Percentiles rank a stretch among this genome's conserved stretches.
These are phyloP conservation scores for Corymbia calophylla DNA, from an alignment of 441 rosid genomes.

Conservation along the genomic window DNA sequence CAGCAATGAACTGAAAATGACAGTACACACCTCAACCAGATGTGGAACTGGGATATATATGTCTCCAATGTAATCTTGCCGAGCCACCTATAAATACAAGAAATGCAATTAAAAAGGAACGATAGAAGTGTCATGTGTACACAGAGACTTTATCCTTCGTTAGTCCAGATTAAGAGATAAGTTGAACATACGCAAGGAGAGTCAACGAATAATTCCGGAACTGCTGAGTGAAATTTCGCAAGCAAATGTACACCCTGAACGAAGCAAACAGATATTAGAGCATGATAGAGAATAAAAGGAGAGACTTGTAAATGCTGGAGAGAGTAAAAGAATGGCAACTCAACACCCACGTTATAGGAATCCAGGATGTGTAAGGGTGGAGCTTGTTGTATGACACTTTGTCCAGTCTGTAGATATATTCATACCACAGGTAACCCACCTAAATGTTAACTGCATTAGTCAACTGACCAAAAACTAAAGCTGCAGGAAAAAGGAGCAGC, in stretches of 20 bases:
- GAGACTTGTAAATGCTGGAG: background rate
- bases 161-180: constrained; percentile 8
- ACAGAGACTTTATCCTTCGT: background rate
- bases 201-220: constrained; percentile 67
- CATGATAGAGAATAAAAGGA: background rate
- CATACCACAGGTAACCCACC: constrained; percentile 97
- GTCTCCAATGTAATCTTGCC: constrained; percentile 98
- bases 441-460: constrained; percentile 16
- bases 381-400: constrained; percentile 88
- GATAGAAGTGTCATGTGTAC: background rate
- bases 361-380: constrained; percentile 99
- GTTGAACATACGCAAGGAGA: constrained; percentile 73
- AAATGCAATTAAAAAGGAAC: constrained; percentile 5
- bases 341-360: constrained; percentile 84
- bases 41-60: constrained; percentile 94
- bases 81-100: constrained; percentile 71
- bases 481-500: background rate
- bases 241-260: constrained; percentile 83
- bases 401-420: constrained; percentile 88
- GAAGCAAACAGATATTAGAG: constrained; percentile 14
- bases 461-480: background rate
- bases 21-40: constrained; percentile 91
- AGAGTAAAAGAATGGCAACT: constrained; percentile 1
- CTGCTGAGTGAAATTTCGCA: constrained; percentile 86
- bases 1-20: background rate